phyloP scores from a whole-genome alignment of 176 grass and related monocot species.

The Phoenix roebelenii region DNA sequence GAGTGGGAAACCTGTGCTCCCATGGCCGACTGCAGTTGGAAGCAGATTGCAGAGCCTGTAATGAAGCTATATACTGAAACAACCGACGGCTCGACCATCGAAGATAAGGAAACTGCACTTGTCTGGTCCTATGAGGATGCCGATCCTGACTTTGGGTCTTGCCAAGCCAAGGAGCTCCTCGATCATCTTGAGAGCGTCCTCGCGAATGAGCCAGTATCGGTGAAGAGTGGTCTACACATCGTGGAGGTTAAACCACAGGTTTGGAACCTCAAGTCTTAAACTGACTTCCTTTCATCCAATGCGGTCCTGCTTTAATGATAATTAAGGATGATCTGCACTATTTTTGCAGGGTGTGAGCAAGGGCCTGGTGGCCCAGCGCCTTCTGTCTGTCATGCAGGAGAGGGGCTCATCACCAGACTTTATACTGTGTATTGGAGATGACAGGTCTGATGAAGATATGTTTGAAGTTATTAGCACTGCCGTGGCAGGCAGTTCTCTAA shows the following conservation, averaged over 20 bases:
- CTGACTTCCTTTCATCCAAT: background rate
- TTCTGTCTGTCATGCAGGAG: constrained; percentile 50
- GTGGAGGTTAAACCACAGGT: constrained; percentile 93
- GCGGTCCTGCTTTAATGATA: too few relatives aligned
- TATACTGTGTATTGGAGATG: constrained; percentile 81
- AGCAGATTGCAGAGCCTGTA: constrained; percentile 72
- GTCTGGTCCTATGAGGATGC: constrained; percentile 94
- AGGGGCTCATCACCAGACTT: constrained; percentile 45
- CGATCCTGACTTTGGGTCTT: constrained; percentile 87
- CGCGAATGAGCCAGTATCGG: constrained; percentile 71
- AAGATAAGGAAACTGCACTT: constrained; percentile 61
- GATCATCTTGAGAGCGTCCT: constrained; percentile 77
- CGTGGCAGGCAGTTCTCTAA: constrained; percentile 23
- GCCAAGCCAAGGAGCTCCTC: constrained; percentile 90
- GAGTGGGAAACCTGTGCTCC: constrained; percentile 64
- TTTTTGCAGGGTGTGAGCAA: constrained; percentile 75
- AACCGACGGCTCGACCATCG: constrained; percentile 81
- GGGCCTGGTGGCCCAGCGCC: constrained; percentile 55
- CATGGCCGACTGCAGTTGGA: constrained; percentile 67
- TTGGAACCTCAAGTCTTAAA: background rate
- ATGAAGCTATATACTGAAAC: constrained; percentile 80
- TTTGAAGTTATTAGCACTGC: constrained; percentile 60
- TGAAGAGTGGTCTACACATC: constrained; percentile 54
- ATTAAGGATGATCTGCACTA: too few relatives aligned
- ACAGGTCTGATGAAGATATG: constrained; percentile 93